These are phyloP conservation scores for Backusella mclennaniae DNA, from an alignment of 192 early-diverging fungal species.

Conservation along the genomic window DNA sequence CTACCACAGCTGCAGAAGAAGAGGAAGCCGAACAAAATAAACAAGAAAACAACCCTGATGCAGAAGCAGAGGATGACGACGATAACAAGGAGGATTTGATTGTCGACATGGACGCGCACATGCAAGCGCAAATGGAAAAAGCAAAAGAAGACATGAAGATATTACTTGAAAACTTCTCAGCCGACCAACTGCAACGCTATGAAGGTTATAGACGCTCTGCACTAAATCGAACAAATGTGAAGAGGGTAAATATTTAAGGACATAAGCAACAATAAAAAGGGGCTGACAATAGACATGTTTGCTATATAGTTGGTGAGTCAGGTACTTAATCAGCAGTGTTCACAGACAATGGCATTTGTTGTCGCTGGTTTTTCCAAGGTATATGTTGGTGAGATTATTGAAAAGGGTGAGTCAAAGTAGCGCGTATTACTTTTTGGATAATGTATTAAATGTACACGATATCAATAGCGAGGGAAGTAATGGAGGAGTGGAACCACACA, in stretches of 20 bases:
- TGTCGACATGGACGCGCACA: slow-evolving; percentile 46
- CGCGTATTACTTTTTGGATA: not conserved
- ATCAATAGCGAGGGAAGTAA: slow-evolving; percentile 66
- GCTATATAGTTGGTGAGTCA: slow-evolving; percentile 52
- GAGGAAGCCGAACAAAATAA: slow-evolving; percentile 7
- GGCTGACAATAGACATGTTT: not conserved
- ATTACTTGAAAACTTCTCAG: slow-evolving; percentile 64
- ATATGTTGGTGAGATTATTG: slow-evolving; percentile 89
- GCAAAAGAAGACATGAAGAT: slow-evolving; percentile 60
- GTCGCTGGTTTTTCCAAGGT: slow-evolving; percentile 89
- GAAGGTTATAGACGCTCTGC: slow-evolving; percentile 78
- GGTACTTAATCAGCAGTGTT: slow-evolving; percentile 71
- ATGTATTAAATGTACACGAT: not conserved
- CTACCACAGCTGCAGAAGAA: not conserved
- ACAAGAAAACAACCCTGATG: slow-evolving; percentile 6
- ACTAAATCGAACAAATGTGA: slow-evolving; percentile 74
- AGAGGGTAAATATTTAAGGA: slow-evolving; percentile 50
- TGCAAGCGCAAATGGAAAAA: slow-evolving; percentile 44
- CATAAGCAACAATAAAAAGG: too few species aligned
- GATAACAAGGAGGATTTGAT: slow-evolving; percentile 52
- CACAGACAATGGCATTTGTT: slow-evolving; percentile 72
- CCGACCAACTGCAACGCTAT: slow-evolving; percentile 75
- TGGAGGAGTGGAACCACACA: slow-evolving; percentile 74
- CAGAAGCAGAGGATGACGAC: slow-evolving; percentile 51
- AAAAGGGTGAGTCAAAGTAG: slow-evolving; percentile 51